Conservation (phyloP, 257 asterid species). For the Forsythia viridissima region DNA sequence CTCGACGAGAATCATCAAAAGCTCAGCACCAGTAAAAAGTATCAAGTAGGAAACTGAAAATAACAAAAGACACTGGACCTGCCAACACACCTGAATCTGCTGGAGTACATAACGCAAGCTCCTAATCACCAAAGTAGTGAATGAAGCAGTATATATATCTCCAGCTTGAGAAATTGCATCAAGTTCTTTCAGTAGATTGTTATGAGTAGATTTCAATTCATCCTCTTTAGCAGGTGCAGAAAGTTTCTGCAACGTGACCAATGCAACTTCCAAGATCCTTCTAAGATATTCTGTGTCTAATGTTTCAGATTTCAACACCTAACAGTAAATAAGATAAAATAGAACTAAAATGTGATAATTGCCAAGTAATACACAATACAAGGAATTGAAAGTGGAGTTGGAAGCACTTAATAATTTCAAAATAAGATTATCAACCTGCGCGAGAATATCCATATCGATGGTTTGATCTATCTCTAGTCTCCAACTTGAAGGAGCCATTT, state of each 20-base stretch:
- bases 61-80: neutral
- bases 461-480: constrained; percentile 25
- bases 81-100: constrained; percentile 24
- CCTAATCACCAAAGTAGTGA: constrained; percentile 17
- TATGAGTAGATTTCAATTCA: constrained; percentile 22
- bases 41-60: neutral
- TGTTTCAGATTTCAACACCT: constrained; percentile 26
- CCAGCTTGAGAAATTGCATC: constrained; percentile 15
- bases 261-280: constrained; percentile 26
- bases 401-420: neutral
- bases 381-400: neutral
- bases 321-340: neutral
- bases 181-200: constrained; percentile 20
- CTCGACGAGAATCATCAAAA: neutral
- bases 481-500: constrained; percentile 33
- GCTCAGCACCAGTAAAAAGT: neutral
- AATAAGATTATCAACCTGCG: constrained; percentile 21
- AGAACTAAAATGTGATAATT: neutral
- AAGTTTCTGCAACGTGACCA: constrained; percentile 28
- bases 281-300: constrained; percentile 29
- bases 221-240: constrained; percentile 25
- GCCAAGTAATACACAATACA: neutral
- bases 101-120: constrained; percentile 22
- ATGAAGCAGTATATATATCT: constrained; percentile 1
- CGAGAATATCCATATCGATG: constrained; percentile 23